Evolutionary conservation across 2,329 filamentous ascomycete species (phyloP), one percentile per base, ranked within the genome.

Genomic region (Didymella glomerata): DNA sequence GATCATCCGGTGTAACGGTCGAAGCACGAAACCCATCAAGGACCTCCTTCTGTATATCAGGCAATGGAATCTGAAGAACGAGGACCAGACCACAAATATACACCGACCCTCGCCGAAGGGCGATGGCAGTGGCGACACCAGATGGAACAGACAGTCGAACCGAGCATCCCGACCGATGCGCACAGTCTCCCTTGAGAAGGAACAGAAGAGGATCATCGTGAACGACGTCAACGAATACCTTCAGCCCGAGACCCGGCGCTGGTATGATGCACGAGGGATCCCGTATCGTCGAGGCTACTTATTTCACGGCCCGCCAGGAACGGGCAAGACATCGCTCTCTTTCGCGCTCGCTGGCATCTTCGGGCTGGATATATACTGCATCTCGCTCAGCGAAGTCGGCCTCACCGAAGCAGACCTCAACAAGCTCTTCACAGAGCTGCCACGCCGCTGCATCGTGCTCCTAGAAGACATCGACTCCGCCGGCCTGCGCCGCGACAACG

Each of bases 281-380:
- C 92, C 93, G 0, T 96, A 96, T 73, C 86, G 92, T 14, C 84
- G 92, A 4, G 93, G 92, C 0, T 96, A 95, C 69, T 84, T 96
- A 0, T 86, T 96, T 16, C 83, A 93, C 64, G 92, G 92, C 0
- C 91, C 91, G 0, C 91, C 91, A 0, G 91, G 91, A 0, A 93
- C 90, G 0, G 91, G 91, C 14, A 95, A 94, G 76, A 90, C 87
- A 1, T 69, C 65, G 0, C 60, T 74, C n/a, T 69, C 66, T 1
- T 73, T 76, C 27, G 79, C 81, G 0, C 67, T 83, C 1, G 81
- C 81, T 11, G 80, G 80, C 1, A 75, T 82, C 34, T 83, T 83
- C 54, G 79, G 80, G 2, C 68, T 83, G 2, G 74, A 79, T 41
- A 78, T 83, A 27, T 81, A 81, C 65, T 78, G 77, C 49, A 78